Evolutionary conservation across 768 basidiomycete genomes (phyloP).

Genomic region (Pleurotus platypus): DNA sequence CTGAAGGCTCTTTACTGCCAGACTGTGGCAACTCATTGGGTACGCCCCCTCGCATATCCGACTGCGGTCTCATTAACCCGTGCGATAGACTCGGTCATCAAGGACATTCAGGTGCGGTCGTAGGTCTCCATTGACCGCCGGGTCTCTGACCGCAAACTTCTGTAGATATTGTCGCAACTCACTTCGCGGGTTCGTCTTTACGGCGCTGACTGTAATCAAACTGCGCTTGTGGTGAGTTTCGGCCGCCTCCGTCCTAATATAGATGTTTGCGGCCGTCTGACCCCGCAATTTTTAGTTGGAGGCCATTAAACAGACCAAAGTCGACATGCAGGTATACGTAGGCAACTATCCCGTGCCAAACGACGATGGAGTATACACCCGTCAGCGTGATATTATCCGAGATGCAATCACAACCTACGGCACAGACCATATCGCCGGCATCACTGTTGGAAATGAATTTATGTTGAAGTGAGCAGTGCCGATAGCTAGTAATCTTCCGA

Average conservation of each 20-base stretch:
- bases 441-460: conserved; percentile 93
- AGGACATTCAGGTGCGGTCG: conserved; percentile 62
- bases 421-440: conserved; percentile 65
- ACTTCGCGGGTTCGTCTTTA: conserved; percentile 83
- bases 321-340: conserved; percentile 77
- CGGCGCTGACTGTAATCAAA: conserved; percentile 85
- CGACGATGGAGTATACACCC: conserved; percentile 68
- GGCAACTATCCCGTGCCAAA: conserved; percentile 64
- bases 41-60: conserved; percentile 15
- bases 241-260: background rate
- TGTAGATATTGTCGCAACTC: conserved; percentile 78
- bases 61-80: background rate
- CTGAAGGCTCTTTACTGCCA: conserved; percentile 67
- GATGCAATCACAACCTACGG: conserved; percentile 76
- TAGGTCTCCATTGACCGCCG: background rate
- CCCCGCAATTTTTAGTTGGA: conserved; percentile 49
- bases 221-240: conserved; percentile 61
- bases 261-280: background rate
- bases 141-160: background rate
- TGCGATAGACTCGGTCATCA: conserved; percentile 49
- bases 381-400: conserved; percentile 69
- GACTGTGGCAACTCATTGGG: conserved; percentile 56
- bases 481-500: background rate
- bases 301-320: conserved; percentile 87
- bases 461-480: conserved; percentile 63